Evolutionary conservation across 2,329 filamentous ascomycete genomes (phyloP).

Genomic region (Colletotrichum sidae): DNA sequence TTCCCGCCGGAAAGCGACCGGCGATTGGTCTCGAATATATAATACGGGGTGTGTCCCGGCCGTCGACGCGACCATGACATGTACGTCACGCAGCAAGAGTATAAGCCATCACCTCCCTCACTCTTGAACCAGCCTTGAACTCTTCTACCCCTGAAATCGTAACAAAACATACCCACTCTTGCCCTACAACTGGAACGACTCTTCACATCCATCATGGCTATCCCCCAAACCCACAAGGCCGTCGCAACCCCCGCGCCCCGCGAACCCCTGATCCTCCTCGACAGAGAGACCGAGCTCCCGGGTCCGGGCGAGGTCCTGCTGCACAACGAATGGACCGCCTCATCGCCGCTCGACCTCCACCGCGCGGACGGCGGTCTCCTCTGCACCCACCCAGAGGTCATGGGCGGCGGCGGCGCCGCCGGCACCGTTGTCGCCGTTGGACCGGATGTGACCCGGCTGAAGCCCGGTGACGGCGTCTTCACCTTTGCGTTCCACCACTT

Average conservation of each 20-base stretch:
- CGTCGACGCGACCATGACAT: no score
- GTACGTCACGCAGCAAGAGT: no score
- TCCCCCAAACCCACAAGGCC: slow-evolving; percentile 43
- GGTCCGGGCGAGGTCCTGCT: slow-evolving; percentile 63
- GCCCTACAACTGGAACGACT: background rate
- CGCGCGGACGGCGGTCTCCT: slow-evolving; percentile 70
- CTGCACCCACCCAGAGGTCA: slow-evolving; percentile 59
- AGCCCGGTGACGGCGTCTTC: slow-evolving; percentile 67
- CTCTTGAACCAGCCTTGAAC: no score
- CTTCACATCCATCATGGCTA: slow-evolving; percentile 23
- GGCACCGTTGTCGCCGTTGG: slow-evolving; percentile 66
- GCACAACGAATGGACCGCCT: slow-evolving; percentile 69
- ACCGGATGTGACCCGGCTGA: slow-evolving; percentile 45
- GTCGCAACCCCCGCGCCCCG: slow-evolving; percentile 40
- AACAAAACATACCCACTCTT: background rate
- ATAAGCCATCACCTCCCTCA: no score
- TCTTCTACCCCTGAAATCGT: no score
- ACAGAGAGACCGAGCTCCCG: slow-evolving; percentile 46
- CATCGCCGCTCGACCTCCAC: slow-evolving; percentile 71
- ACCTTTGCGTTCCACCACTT: slow-evolving; percentile 63
- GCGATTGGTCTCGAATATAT: no score
- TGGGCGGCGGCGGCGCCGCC: slow-evolving; percentile 63
- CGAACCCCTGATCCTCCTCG: slow-evolving; percentile 41
- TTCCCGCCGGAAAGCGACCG: no score
- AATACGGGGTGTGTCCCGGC: no score